Base-by-base conservation (phyloP, 768 basidiomycete species). In the Epithele typhae region DNA sequence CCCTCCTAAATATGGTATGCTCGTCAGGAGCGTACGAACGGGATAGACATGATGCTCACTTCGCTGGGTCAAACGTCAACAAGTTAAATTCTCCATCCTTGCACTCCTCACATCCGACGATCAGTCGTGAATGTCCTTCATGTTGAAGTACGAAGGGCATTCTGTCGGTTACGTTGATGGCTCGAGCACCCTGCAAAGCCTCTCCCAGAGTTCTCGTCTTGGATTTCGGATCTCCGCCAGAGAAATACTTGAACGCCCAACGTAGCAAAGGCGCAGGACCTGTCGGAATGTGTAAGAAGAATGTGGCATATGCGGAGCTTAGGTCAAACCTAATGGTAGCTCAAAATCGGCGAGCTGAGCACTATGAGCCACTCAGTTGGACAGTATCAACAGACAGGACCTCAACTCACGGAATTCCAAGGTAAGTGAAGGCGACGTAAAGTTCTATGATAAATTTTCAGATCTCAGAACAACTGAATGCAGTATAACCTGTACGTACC, bases 91-190 rank as follows among this genome's bases (percentile, higher is more conserved):
- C 63, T 6, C 81, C 83, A 14, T 69, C 69, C 54, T 74, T 77
- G 43, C 69, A 71, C 32, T 82, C 64, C 63, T 94, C 90, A 55
- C 86, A 93, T 1, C 92, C 92, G 3, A 96, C 74, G 11, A 96
- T 80, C 4, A 85, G 84, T 21, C 87, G 68, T n/a, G 92, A 96
- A 67, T 96, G 92, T 0, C 91, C 90, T 6, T 74, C 62, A 58
- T 89, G 82, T 69, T 95, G 84, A 40, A 95, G 68, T 35, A 95
- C 83, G 24, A 96, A 59, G 8, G 92, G 92, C 78, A 91, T 82
- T 55, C 76, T 80, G 18, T 77, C 64, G 0, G 87, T 84, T 22
- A 71, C 61, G 9, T 71, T 55, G 7, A 93, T 72, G 4, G 82
- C 72, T 0, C 72, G 68, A 2, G 75, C 73, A 1, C 64, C 66